These are phyloP conservation scores for Ocimum tenuiflorum DNA, from an alignment of 257 asterid species.

Conservation along the genomic window DNA sequence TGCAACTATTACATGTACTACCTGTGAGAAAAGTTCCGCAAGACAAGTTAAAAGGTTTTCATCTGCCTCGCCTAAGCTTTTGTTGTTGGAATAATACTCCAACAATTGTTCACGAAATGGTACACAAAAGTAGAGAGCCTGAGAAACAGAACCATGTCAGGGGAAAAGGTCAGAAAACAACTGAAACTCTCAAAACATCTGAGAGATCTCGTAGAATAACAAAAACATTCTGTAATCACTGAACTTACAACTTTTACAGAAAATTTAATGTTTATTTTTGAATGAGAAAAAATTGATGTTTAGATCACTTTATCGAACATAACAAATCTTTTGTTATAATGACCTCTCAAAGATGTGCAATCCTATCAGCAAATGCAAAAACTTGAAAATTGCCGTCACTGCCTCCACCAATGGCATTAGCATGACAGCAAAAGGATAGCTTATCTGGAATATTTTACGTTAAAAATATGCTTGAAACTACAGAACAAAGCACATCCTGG, in stretches of 20 bases:
- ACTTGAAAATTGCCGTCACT: background rate
- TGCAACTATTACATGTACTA: slow-evolving; percentile 14
- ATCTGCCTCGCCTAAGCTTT: slow-evolving; percentile 50
- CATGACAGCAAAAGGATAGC: background rate
- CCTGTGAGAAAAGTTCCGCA: slow-evolving; percentile 86
- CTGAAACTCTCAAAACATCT: too few species aligned
- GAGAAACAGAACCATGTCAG: slow-evolving; percentile 18
- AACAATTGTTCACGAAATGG: too few species aligned
- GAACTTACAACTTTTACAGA: too few species aligned
- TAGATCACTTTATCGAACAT: background rate
- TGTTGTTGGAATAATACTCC: slow-evolving; percentile 64
- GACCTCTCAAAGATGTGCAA: background rate
- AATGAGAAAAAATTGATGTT: background rate
- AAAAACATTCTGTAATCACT: slow-evolving; percentile 5
- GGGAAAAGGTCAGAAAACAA: background rate
- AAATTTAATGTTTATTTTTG: background rate
- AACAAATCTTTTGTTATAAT: background rate
- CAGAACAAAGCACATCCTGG: background rate
- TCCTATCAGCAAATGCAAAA: slow-evolving; percentile 9
- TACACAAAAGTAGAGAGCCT: slow-evolving; percentile 86
- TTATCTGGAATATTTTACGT: too few species aligned
- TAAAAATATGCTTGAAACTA: background rate
- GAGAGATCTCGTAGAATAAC: background rate
- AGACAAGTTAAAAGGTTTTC: slow-evolving; percentile 84
- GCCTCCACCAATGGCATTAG: background rate